phyloP scores from a whole-genome alignment of 2,329 filamentous ascomycete genomes.

The Pseudogymnoascus sp. region DNA sequence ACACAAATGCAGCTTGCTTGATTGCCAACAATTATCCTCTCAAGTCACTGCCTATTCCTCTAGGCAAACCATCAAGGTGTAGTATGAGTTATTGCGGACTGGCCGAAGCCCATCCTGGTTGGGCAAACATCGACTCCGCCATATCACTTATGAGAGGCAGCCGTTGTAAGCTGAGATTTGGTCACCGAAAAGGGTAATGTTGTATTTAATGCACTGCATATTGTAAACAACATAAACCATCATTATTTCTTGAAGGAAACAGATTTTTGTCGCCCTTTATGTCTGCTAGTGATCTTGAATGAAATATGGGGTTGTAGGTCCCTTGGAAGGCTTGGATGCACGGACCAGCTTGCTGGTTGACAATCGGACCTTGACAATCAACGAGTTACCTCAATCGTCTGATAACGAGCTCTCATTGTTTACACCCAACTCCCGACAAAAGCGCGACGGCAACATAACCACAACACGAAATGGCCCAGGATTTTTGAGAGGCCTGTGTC shows the following conservation, averaged over 20 bases:
- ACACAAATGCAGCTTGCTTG: slow-evolving; percentile 4
- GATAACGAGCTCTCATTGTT: slow-evolving; percentile 7
- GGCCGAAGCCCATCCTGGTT: not conserved
- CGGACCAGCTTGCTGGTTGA: not conserved
- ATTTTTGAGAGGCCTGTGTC: not conserved
- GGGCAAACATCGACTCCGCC: slow-evolving; percentile 2
- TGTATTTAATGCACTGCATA: not conserved
- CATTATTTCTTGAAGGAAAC: not conserved
- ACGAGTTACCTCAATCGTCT: not conserved
- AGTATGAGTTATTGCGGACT: not conserved
- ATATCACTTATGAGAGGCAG: not conserved
- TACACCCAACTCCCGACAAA: slow-evolving; percentile 1
- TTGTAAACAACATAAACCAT: not conserved
- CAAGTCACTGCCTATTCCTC: not conserved
- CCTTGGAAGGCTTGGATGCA: not conserved
- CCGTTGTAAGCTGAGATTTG: not conserved
- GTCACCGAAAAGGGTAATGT: not conserved
- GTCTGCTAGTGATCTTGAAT: not conserved
- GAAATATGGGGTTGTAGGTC: not conserved
- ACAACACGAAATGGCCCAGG: not conserved
- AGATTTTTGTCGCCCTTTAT: not conserved
- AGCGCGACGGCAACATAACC: not conserved
- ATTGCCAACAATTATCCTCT: not conserved
- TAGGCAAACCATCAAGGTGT: not conserved
- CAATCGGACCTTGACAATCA: slow-evolving; percentile 6